Base-by-base conservation (phyloP, 225 moss, liverwort and hornwort genomes). In the Straminergon stramineum region DNA sequence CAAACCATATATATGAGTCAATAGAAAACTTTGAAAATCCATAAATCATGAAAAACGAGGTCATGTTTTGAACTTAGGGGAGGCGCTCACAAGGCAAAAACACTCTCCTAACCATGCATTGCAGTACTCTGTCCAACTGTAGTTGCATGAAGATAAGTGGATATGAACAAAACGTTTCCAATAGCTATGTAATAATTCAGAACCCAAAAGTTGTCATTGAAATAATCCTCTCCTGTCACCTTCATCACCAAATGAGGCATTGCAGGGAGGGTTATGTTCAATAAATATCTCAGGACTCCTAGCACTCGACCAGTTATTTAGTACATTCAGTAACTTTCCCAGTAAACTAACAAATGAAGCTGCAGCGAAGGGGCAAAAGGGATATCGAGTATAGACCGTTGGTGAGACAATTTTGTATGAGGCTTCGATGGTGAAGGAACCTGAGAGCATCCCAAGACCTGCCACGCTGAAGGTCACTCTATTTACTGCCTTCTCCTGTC, bases 401-500 rank as follows among this genome's bases (percentile, higher is more conserved):
- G 96, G 95, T 48, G 98, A 96, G 77, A 88, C 91, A 85, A 97
- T 92, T 64, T 85, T 93, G 90, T 95, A 98, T 3, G 96, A 94
- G 81, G 98, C 98, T 94, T 95, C 95, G 66, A 98, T 96, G 74
- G 95, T 98, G 79, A 98, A 93, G 63, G 92, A 94, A 87, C 98
- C 98, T 57, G 92, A 95, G 34, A 98, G 90, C 96, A 95, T 95
- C 68, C 96, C 96, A 89, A 98, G 95, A 65, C 96, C 98, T 75
- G 95, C 92, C 68, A 95, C 98, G 87, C 91, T 94, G 77, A 98
- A 98, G 32, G 91, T 94, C 79, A 98, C 95, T 85, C 90, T 94
- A 86, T 95, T 98, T 35, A 96, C 89, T 85, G 98, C 98, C 89
- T 87, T 93, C 39, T 81, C 92, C 98, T 96, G 95, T 91, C 74